phyloP scores from a whole-genome alignment of 1,284 basidiomycete genomes.

The Inonotus obliquus region DNA sequence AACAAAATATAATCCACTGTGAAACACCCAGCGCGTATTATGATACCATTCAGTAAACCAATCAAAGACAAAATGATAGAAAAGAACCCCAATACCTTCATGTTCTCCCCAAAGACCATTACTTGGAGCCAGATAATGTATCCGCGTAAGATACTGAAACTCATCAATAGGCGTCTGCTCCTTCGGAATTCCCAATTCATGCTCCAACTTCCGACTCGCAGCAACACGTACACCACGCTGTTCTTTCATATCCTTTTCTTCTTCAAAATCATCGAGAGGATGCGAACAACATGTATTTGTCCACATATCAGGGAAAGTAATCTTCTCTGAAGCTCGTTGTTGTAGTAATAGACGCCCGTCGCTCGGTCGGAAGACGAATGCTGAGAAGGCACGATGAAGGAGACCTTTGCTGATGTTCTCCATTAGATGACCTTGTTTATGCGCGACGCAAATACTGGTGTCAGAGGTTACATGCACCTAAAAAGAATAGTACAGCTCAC shows the following conservation, averaged over 20 bases:
- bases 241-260: slow-evolving; percentile 72
- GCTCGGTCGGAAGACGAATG: slow-evolving; percentile 92
- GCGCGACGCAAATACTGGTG: neutral
- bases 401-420: slow-evolving; percentile 93
- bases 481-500: slow-evolving; percentile 42
- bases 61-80: neutral
- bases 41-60: slow-evolving; percentile 10
- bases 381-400: slow-evolving; percentile 97
- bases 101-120: slow-evolving; percentile 97
- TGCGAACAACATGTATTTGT: slow-evolving; percentile 99
- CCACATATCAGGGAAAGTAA: slow-evolving; percentile 99
- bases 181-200: slow-evolving; percentile 91
- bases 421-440: slow-evolving; percentile 85
- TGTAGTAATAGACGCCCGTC: slow-evolving; percentile 96
- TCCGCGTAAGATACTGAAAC: slow-evolving; percentile 94
- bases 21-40: neutral
- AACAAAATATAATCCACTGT: slow-evolving; percentile 99
- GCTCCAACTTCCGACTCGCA: slow-evolving; percentile 92
- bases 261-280: slow-evolving; percentile 87
- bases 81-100: slow-evolving; percentile 65
- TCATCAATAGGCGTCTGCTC: slow-evolving; percentile 76
- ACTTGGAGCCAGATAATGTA: slow-evolving; percentile 96
- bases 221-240: slow-evolving; percentile 87
- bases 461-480: neutral
- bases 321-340: slow-evolving; percentile 94